Evolutionary conservation across 2,329 filamentous ascomycete genomes (phyloP), one percentile per base, ranked within the genome.

Genomic region (Dothistroma pini): DNA sequence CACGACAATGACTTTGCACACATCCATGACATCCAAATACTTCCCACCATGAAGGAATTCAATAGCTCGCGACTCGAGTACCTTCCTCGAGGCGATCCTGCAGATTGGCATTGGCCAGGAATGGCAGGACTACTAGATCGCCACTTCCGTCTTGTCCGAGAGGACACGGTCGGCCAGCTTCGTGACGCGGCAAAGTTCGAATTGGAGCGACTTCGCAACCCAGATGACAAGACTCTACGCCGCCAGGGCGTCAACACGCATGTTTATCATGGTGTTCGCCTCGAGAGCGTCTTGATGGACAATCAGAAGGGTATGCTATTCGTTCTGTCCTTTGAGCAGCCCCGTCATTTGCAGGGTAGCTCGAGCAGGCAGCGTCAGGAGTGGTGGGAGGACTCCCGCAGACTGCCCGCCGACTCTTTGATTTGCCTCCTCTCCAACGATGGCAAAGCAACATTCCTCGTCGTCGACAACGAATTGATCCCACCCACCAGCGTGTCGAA

Each of bases 1-100:
- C 89, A 93, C 64, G 87, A 92, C 71, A 93, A 93, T 57, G 89
- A 92, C 66, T 83, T 83, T 68, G 76, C 68, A 1, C 80, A 90
- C 64, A 87, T 86, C 66, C 79, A 83, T 0, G 61, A 84, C 0
- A 85, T 90, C 35, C 75, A 81, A 1, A 85, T 91, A 14, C 81
- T 84, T 53, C 89, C 89, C 0, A 91, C 88, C 0, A 72, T 80
- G 0, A 84, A 88, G 54, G 89, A 92, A 44, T 62, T 66, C 9
- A 67, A 11, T 10, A 65, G 60, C 25, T 6, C 9, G 0, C 32
- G 54, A 16, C 9, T 12, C 11, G 61, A 65, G 31, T 65, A 61
- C 38, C 25, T 63, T 7, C 63, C 59, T 58, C 38, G 63, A 2
- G 67, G 61, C 8, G 76, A 82, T 65, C 68, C 77, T 2, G 68